phyloP scores from a whole-genome alignment of 192 early-diverging fungal genomes.

The Jimgerdemannia flammicorona region DNA sequence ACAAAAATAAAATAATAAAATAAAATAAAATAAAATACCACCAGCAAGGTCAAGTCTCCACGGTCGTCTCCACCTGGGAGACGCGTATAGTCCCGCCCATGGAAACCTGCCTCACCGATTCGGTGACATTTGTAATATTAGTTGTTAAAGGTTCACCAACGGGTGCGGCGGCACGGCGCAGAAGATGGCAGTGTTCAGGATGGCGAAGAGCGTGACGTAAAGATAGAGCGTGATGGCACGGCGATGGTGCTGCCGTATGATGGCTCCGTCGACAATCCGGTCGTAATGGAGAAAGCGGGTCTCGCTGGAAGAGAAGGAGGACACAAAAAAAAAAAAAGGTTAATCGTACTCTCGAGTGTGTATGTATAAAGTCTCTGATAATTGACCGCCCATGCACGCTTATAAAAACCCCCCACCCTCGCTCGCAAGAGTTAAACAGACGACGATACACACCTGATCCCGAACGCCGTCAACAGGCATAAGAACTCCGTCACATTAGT shows the following conservation, averaged over 20 bases:
- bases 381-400: too few relatives aligned
- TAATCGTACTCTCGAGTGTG: too few relatives aligned
- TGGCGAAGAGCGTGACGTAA: background rate
- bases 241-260: background rate
- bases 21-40: too few relatives aligned
- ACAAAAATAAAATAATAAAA: too few relatives aligned
- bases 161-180: background rate
- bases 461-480: slow-evolving; percentile 25
- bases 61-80: too few relatives aligned
- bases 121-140: background rate
- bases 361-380: too few relatives aligned
- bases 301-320: background rate
- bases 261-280: background rate
- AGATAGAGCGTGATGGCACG: background rate
- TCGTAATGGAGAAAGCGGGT: background rate
- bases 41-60: too few relatives aligned
- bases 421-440: background rate
- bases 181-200: background rate
- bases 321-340: background rate
- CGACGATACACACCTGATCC: slow-evolving; percentile 19
- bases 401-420: too few relatives aligned
- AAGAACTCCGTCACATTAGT: slow-evolving; percentile 31
- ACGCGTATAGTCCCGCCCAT: background rate
- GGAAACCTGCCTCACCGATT: background rate
- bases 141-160: background rate